Evolutionary conservation across 306 rosid genomes (phyloP), one percentile per base, ranked within the genome.

Genomic region (Mimosa bimucronata): DNA sequence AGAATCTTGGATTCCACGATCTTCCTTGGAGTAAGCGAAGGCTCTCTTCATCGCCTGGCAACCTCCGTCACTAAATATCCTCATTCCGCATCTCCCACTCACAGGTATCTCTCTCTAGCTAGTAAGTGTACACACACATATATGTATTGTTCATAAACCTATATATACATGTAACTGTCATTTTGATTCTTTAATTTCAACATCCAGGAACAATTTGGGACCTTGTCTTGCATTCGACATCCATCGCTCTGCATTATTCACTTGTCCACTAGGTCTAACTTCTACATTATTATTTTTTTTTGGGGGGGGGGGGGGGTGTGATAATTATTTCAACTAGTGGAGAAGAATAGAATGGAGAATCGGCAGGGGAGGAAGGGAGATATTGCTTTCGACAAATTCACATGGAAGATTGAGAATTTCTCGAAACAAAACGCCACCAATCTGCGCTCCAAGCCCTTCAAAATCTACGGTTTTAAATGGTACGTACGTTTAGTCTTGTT

Each of bases 361-460:
- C 84, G 48, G 71, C 45, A 62, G 57, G 81, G 55, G 7, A 50
- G 18, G 1, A 55, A 55, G 6, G n/a, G 3, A 6, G 9, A n/a
- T 31, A 44, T 5, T 61, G 1, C 0, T 23, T 80, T 70, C 46
- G 79, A 79, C 58, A 80, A 29, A 48, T 83, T 61, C 71, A 79
- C 71, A 9, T 83, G 87, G 87, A 79, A 61, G 31, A 75, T 83
- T 23, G 78, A 83, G 26, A 74, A 83, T 3, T 83, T 83, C 75
- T 69, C 87, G 3, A 83, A 61, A 75, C 83, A 68, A 6, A 75
- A 83, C 23, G 66, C 71, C 75, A 50, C 44, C 71, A 83, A 70
- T 10, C 87, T 83, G 25, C 80, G 18, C 50, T 83, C 87, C 75
- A 79, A 83, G 87, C 26, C 58, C 28, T 83, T 83, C 44, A 37